phyloP scores from a whole-genome alignment of 2,329 filamentous ascomycete genomes.

The Fusarium agapanthi region DNA sequence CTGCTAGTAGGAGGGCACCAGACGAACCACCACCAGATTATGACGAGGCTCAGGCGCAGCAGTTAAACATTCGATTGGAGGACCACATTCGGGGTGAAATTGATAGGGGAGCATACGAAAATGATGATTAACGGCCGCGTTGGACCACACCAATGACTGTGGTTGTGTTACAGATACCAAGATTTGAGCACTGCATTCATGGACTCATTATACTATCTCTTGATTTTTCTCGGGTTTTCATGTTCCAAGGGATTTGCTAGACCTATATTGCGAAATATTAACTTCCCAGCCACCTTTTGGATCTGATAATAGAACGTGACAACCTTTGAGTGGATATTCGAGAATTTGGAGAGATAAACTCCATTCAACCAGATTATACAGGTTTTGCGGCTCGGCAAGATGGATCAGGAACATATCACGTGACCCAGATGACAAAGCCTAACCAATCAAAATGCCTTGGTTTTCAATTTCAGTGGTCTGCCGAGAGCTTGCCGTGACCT shows the following conservation, averaged over 20 bases:
- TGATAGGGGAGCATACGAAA: conserved; percentile 60
- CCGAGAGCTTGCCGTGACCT: conserved; percentile 47
- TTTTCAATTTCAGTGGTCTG: conserved; percentile 51
- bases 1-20: conserved; percentile 56
- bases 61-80: conserved; percentile 66
- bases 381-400: conserved; percentile 6
- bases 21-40: conserved; percentile 89
- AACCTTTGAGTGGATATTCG: not conserved
- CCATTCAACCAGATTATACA: not conserved
- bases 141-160: conserved; percentile 28
- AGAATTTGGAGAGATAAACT: not conserved
- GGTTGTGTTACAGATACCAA: conserved; percentile 36
- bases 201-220: conserved; percentile 30
- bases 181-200: conserved; percentile 34
- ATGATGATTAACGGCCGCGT: conserved; percentile 38
- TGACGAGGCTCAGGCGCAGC: conserved; percentile 85
- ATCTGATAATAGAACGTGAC: not conserved
- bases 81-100: conserved; percentile 79
- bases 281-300: not conserved
- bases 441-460: conserved; percentile 59
- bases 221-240: conserved; percentile 5
- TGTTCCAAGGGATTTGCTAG: conserved; percentile 23
- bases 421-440: conserved; percentile 9
- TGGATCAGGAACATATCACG: not conserved
- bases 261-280: conserved; percentile 1